Conservation (phyloP, 257 asterid genomes). For the Sherardia arvensis region DNA sequence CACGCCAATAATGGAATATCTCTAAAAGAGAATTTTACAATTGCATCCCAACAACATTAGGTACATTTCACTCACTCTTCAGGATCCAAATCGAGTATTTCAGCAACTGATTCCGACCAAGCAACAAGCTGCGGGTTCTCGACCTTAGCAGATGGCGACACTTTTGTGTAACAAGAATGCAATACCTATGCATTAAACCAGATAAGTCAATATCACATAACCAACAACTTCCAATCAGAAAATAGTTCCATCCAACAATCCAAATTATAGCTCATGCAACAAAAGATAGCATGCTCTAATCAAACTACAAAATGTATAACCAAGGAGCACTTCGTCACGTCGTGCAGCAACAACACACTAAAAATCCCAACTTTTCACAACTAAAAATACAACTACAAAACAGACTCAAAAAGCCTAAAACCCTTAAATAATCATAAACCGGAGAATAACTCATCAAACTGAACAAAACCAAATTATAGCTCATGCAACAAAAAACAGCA, state of each 20-base stretch:
- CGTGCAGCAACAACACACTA: background rate
- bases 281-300: background rate
- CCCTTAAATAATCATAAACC: too few species aligned
- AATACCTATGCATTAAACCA: constrained; percentile 47
- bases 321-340: background rate
- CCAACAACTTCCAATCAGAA: background rate
- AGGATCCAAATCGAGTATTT: constrained; percentile 68
- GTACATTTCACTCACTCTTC: constrained; percentile 47
- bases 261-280: background rate
- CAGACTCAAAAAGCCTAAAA: too few species aligned
- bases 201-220: background rate
- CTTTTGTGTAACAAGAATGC: constrained; percentile 80
- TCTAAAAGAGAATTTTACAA: background rate
- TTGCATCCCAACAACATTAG: constrained; percentile 5
- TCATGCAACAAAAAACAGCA: too few species aligned
- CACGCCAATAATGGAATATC: background rate
- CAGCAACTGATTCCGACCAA: constrained; percentile 86
- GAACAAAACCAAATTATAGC: too few species aligned
- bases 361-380: too few species aligned
- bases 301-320: background rate
- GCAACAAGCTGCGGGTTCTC: constrained; percentile 88
- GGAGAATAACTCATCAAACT: too few species aligned
- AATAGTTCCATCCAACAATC: background rate
- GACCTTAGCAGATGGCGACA: constrained; percentile 76
- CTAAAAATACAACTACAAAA: too few species aligned